Conservation (phyloP, 2,329 filamentous ascomycete genomes). For the Elsinoe arachidis region DNA sequence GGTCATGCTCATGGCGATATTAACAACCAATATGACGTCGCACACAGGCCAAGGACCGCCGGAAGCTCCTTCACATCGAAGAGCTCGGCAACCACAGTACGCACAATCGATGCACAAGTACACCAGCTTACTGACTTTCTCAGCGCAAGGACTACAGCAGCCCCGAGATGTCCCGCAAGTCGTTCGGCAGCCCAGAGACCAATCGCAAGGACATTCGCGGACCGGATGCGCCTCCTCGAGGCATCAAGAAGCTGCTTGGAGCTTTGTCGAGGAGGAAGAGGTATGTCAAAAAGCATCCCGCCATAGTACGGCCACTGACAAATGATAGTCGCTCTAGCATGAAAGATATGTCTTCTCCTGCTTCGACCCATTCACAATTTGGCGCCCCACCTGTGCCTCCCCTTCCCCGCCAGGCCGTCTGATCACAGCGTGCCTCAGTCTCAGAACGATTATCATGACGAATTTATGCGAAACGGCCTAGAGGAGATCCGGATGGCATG, state of each 20-base stretch:
- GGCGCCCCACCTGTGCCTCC: constrained; percentile 4
- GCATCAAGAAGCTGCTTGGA: constrained; percentile 11
- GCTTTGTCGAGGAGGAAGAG: constrained; percentile 11
- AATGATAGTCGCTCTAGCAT: constrained; percentile 2
- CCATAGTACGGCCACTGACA: neutral
- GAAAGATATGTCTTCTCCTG: neutral
- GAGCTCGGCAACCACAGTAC: constrained; percentile 4
- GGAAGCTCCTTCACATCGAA: constrained; percentile 10
- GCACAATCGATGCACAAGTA: neutral
- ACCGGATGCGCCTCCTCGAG: constrained; percentile 2
- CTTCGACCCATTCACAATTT: constrained; percentile 3
- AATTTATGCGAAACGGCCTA: constrained; percentile 1
- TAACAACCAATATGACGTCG: neutral
- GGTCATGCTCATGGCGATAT: neutral
- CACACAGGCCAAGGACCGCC: constrained; percentile 7
- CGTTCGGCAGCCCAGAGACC: constrained; percentile 8
- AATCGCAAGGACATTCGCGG: neutral
- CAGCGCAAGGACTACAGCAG: constrained; percentile 8
- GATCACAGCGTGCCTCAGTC: neutral
- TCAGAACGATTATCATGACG: neutral
- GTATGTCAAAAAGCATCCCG: neutral
- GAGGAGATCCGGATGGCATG: neutral
- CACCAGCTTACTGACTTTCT: neutral
- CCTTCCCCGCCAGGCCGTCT: constrained; percentile 7
- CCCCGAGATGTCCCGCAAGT: constrained; percentile 11